These are phyloP conservation scores for Alternaria sp. DNA, from an alignment of 2,329 filamentous ascomycete species.

Conservation along the genomic window DNA sequence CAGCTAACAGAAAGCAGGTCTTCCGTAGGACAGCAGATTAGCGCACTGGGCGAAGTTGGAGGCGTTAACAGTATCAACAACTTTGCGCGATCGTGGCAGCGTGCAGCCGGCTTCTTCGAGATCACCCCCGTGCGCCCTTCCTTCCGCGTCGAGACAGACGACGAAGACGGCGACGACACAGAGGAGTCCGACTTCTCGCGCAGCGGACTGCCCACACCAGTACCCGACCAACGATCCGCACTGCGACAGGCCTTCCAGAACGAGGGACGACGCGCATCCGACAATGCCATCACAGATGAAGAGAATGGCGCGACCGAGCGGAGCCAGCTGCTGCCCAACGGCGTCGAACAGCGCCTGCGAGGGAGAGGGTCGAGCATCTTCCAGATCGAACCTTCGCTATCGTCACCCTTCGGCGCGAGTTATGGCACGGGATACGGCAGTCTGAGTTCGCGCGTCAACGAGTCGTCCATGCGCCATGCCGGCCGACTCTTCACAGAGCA, in stretches of 20 bases:
- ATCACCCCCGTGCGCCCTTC: conserved; percentile 81
- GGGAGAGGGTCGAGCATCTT: conserved; percentile 54
- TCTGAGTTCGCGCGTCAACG: conserved; percentile 62
- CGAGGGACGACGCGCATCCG: conserved; percentile 46
- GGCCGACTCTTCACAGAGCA: conserved; percentile 58
- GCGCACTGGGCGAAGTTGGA: conserved; percentile 71
- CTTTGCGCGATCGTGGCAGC: conserved; percentile 90
- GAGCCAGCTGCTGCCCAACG: conserved; percentile 35
- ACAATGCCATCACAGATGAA: conserved; percentile 47
- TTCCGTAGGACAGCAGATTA: conserved; percentile 59
- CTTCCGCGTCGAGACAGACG: conserved; percentile 61
- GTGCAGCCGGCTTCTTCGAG: conserved; percentile 86
- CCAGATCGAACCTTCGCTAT: conserved; percentile 61
- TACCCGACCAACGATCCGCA: conserved; percentile 51
- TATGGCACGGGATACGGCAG: conserved; percentile 70
- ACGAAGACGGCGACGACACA: conserved; percentile 36
- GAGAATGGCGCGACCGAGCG: conserved; percentile 43
- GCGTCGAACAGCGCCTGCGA: conserved; percentile 36
- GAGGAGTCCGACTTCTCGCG: conserved; percentile 44
- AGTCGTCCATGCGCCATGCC: conserved; percentile 63
- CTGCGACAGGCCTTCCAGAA: conserved; percentile 50
- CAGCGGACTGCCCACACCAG: conserved; percentile 35
- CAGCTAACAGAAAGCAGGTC: conserved; percentile 43
- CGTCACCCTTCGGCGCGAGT: conserved; percentile 74
- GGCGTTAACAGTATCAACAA: conserved; percentile 94